Evolutionary conservation across 768 basidiomycete genomes (phyloP), one percentile per base, ranked within the genome.

Genomic region (Amanita molliuscula): DNA sequence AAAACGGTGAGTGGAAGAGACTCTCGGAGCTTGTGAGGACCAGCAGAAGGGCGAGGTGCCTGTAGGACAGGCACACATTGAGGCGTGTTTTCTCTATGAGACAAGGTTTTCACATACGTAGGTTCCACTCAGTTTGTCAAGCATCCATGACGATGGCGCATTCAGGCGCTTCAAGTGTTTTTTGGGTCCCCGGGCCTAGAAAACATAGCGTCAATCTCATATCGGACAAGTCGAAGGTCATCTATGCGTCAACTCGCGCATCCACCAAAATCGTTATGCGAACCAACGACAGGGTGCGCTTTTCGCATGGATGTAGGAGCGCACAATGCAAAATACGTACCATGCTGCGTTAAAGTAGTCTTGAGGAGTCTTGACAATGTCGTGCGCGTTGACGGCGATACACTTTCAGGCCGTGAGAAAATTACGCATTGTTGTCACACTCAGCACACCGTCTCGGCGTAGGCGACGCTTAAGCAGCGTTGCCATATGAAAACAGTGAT

Each of bases 91-190:
- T 31, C 28, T 28, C 11, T 3, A 15, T 25, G 6, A 4, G 40
- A 29, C 23, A 31, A 35, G 23, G 25, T 33, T 47, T 44, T 33
- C 41, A n/a, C 87, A 67, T 70, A 92, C 91, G 61, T 90, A 95
- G 58, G 91, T 92, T 53, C 91, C 91, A 71, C 88, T 84, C 62
- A 99, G 72, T 76, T 99, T 99, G 79, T 98, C 92, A 56, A 99
- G 80, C 94, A 99, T 97, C 96, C 96, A 99, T 75, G 91, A 87
- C 42, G 92, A 95, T 56, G 96, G 96, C 54, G 96, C 96, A 58
- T 84, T 83, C 53, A 98, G 81, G 65, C 95, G 88, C 81, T 97
- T 97, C 76, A 97, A 81, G 67, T 97, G 94, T 74, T 96, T 96
- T 86, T 89, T 96, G 56, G 94, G 94, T 83, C 94, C 94, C 70